Percentiles rank a stretch among this genome's conserved stretches.
Evolutionary conservation across 176 grass and related monocot genomes (phyloP).

Genomic region (Zoysia japonica): DNA sequence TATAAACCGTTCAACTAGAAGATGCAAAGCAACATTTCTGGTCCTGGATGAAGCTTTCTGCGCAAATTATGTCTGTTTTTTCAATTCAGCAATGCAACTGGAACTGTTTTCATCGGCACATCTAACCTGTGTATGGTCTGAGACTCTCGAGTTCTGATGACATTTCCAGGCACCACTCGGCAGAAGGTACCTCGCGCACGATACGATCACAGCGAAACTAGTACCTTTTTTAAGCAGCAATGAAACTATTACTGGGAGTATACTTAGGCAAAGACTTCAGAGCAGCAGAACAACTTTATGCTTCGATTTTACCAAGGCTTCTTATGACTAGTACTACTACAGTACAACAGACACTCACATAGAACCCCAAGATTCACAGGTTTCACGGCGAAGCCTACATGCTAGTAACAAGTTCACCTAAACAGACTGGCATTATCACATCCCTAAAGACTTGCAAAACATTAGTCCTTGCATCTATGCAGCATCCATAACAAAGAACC

Average conservation of each 20-base stretch:
- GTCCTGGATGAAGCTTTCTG: too few species aligned
- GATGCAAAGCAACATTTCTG: not conserved
- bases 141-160: too few species aligned
- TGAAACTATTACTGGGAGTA: too few species aligned
- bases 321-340: constrained; percentile 13
- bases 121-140: too few species aligned
- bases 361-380: constrained; percentile 32
- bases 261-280: too few species aligned
- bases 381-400: constrained; percentile 40
- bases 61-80: too few species aligned
- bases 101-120: too few species aligned
- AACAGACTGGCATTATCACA: constrained; percentile 20
- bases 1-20: not conserved
- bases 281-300: not conserved
- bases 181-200: too few species aligned
- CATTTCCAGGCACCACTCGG: too few species aligned
- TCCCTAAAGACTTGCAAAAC: constrained; percentile 47
- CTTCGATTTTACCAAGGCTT: constrained; percentile 22
- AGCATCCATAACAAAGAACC: constrained; percentile 46
- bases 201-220: too few species aligned
- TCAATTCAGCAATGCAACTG: too few species aligned
- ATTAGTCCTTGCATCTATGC: constrained; percentile 53
- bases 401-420: constrained; percentile 49
- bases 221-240: too few species aligned
- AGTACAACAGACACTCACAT: not conserved